phyloP scores from a whole-genome alignment of 495 filamentous ascomycete species.

The Sphaerosporella brunnea region DNA sequence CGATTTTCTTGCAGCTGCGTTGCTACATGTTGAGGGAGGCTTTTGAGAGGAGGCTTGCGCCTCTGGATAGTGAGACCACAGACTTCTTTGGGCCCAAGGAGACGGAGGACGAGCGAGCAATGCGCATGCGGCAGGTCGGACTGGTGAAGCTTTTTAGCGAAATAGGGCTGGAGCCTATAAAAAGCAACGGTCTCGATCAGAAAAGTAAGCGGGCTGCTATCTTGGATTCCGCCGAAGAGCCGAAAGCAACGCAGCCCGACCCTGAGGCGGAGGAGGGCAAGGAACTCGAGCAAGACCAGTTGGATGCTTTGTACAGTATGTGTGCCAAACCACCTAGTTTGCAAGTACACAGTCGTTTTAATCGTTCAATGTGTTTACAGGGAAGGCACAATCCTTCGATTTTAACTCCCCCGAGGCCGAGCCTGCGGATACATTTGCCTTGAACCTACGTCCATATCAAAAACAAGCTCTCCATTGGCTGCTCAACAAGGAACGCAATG shows the following conservation, averaged over 20 bases:
- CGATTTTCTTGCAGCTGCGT: slow-evolving; percentile 68
- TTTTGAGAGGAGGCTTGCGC: slow-evolving; percentile 44
- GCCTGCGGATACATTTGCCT: slow-evolving; percentile 59
- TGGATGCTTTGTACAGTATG: slow-evolving; percentile 61
- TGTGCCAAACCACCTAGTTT: no score
- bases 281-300: slow-evolving; percentile 86
- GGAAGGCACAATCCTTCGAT: slow-evolving; percentile 92
- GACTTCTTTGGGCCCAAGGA: slow-evolving; percentile 58
- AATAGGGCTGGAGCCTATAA: slow-evolving; percentile 60
- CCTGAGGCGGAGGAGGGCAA: slow-evolving; percentile 49
- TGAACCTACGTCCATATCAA: slow-evolving; percentile 82
- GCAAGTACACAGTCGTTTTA: no score
- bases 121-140: slow-evolving; percentile 72
- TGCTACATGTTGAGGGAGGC: slow-evolving; percentile 58
- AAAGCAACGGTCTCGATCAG: slow-evolving; percentile 53
- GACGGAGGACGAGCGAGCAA: slow-evolving; percentile 61
- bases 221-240: slow-evolving; percentile 68
- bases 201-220: slow-evolving; percentile 66
- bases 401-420: slow-evolving; percentile 76
- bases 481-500: slow-evolving; percentile 73
- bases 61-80: slow-evolving; percentile 47
- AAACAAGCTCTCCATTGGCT: slow-evolving; percentile 94
- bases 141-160: slow-evolving; percentile 80
- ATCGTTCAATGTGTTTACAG: slow-evolving; percentile 22
- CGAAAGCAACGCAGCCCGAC: slow-evolving; percentile 37